A percentile compares a stretch with the other conserved stretches of the same genome.
phyloP scores from a whole-genome alignment of 2,329 filamentous ascomycete genomes.

The Thelonectria olida region DNA sequence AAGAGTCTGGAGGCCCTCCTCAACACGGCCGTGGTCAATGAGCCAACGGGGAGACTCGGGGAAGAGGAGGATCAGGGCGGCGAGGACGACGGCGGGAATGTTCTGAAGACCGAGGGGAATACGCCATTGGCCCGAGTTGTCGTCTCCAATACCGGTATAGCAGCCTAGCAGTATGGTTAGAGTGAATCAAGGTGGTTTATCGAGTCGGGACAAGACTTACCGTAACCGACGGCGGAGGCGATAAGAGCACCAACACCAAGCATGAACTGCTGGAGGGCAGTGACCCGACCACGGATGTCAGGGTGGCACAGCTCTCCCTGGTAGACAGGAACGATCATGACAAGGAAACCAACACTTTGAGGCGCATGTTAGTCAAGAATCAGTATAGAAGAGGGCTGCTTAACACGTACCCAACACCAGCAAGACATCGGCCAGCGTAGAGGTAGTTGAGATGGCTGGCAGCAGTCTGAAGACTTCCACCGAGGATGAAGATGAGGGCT shows the following conservation, averaged over 20 bases:
- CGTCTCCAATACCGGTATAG: slow-evolving; percentile 40
- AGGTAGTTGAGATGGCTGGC: slow-evolving; percentile 68
- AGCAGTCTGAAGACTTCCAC: slow-evolving; percentile 77
- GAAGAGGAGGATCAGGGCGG: slow-evolving; percentile 72
- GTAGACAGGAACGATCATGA: slow-evolving; percentile 66
- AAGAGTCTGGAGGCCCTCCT: slow-evolving; percentile 72
- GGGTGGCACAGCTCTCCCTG: slow-evolving; percentile 84
- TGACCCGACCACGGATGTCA: slow-evolving; percentile 78
- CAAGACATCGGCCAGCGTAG: slow-evolving; percentile 75
- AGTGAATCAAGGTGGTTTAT: not conserved
- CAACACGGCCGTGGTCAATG: slow-evolving; percentile 73
- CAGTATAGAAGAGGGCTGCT: not conserved
- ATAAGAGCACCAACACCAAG: slow-evolving; percentile 77
- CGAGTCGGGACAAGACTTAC: slow-evolving; percentile 45
- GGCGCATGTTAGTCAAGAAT: slow-evolving; percentile 2
- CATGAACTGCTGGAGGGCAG: slow-evolving; percentile 84
- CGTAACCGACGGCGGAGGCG: slow-evolving; percentile 80
- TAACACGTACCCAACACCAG: slow-evolving; percentile 64
- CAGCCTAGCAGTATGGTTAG: slow-evolving; percentile 34
- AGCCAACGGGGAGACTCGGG: slow-evolving; percentile 80
- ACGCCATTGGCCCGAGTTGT: slow-evolving; percentile 47
- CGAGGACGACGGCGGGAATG: slow-evolving; percentile 71
- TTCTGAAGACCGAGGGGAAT: slow-evolving; percentile 71
- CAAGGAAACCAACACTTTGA: slow-evolving; percentile 55
- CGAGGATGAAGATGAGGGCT: slow-evolving; percentile 75